Base-by-base conservation (phyloP, 2,329 filamentous ascomycete genomes). In the Trichoderma asperellum region DNA sequence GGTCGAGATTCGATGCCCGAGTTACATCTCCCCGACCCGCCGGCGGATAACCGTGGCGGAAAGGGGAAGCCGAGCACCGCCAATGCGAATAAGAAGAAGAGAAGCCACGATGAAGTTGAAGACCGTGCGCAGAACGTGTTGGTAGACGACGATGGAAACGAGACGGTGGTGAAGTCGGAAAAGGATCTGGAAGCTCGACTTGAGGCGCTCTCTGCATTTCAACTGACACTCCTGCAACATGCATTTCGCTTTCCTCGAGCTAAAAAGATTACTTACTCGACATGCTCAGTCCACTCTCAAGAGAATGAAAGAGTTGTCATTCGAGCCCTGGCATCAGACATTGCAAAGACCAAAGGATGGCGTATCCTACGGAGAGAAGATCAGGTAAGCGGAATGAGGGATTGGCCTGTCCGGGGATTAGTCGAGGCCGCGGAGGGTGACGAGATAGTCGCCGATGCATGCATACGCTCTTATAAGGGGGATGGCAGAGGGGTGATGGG, bases 271-370 rank as follows among this genome's bases (percentile, higher is more conserved):
- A 94, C 93, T 0, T 99, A 98, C 78, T 97, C 94, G 40, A 98
- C 96, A 0, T 99, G 96, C 78, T 98, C 95, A 0, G 83, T 97
- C 2, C 91, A 98, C 77, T 87, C 88, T 0, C 87, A 92, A 73
- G 96, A 99, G 79, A 98, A 99, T 75, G 96, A 99, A 79, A 81
- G 86, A 1, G 94, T 98, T 0, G 93, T 97, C 0, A 80, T 90
- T 68, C 85, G 86, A 58, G 91, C 93, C 0, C 82, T 98, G 47
- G 78, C 80, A 7, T 95, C 92, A 0, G 82, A 88, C 0, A 79
- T 92, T 12, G 94, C 93, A 0, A 84, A 81, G 72, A 77, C 84
- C 70, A 81, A 86, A 34, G 92, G 93, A 0, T 99, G 96, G 96
- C 86, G 86, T 40, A 85, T 97, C n/a, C 77, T 97, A 73, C 82